A percentile compares a stretch with the other conserved stretches of the same genome.
phyloP scores from a whole-genome alignment of 2,329 filamentous ascomycete genomes.

The Monilinia polystroma region DNA sequence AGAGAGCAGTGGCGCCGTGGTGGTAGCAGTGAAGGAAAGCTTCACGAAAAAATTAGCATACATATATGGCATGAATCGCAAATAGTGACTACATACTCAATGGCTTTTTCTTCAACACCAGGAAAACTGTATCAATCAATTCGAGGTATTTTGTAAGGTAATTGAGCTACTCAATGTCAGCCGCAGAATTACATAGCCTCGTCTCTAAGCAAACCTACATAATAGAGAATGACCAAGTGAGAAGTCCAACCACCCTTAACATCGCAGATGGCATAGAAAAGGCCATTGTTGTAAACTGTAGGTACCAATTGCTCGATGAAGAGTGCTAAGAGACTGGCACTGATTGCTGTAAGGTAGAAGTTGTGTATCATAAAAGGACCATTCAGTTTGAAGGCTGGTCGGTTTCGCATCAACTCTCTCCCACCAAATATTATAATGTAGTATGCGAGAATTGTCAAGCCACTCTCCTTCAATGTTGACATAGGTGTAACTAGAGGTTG shows the following conservation, averaged over 20 bases:
- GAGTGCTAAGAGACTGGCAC: conserved; percentile 73
- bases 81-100: conserved; percentile 58
- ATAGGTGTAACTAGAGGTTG: conserved; percentile 78
- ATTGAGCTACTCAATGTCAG: conserved; percentile 69
- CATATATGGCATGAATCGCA: not conserved
- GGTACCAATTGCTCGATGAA: conserved; percentile 91
- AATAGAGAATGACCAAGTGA: conserved; percentile 91
- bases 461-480: conserved; percentile 83
- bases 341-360: conserved; percentile 86
- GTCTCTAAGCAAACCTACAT: conserved; percentile 62
- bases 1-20: conserved; percentile 92
- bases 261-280: conserved; percentile 88
- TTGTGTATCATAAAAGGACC: conserved; percentile 94
- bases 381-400: conserved; percentile 83
- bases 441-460: conserved; percentile 80
- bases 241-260: conserved; percentile 86
- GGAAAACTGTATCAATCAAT: conserved; percentile 90
- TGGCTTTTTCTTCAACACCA: conserved; percentile 99
- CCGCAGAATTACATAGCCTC: conserved; percentile 21
- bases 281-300: conserved; percentile 72
- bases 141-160: conserved; percentile 98
- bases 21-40: conserved; percentile 99
- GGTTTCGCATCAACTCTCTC: conserved; percentile 85
- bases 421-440: conserved; percentile 93
- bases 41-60: conserved; percentile 43